These are phyloP conservation scores for Cucurbitaria berberidis DNA, from an alignment of 2,329 filamentous ascomycete species.

Conservation along the genomic window DNA sequence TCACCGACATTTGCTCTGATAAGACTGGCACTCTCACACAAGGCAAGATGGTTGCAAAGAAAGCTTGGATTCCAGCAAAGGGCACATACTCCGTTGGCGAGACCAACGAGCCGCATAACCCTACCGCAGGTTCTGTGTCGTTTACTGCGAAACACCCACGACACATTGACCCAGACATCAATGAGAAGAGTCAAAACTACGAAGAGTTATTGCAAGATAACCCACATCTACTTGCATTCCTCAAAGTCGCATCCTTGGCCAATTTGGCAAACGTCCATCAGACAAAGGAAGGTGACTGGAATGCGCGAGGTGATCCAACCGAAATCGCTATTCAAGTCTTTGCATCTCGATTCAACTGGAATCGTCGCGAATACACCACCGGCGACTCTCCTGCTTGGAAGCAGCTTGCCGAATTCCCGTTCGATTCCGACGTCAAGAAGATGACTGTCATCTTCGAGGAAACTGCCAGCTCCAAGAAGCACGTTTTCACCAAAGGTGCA, in stretches of 20 bases:
- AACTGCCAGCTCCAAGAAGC: conserved; percentile 47
- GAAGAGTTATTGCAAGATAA: conserved; percentile 38
- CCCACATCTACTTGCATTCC: conserved; percentile 39
- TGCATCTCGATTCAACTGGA: conserved; percentile 70
- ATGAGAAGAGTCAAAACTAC: conserved; percentile 27
- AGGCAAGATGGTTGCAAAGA: conserved; percentile 45
- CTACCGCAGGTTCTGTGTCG: conserved; percentile 37
- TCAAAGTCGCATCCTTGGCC: conserved; percentile 48
- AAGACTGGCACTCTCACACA: conserved; percentile 45
- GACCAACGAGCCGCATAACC: conserved; percentile 39
- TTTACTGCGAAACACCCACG: conserved; percentile 35
- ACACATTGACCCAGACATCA: conserved; percentile 39
- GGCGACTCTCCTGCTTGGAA: conserved; percentile 40
- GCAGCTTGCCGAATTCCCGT: conserved; percentile 68
- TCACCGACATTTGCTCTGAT: conserved; percentile 45
- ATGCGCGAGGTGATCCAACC: conserved; percentile 54
- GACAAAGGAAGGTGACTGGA: conserved; percentile 48
- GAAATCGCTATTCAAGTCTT: conserved; percentile 79
- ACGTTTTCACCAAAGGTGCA: conserved; percentile 69
- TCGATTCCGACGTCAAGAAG: conserved; percentile 75
- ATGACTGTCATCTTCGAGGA: conserved; percentile 71
- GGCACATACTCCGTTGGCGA: conserved; percentile 43
- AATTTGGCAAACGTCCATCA: conserved; percentile 59
- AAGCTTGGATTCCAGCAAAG: conserved; percentile 43
- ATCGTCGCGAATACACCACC: conserved; percentile 54